These are phyloP conservation scores for Calvatia gigantea DNA, from an alignment of 768 basidiomycete genomes.

Conservation along the genomic window DNA sequence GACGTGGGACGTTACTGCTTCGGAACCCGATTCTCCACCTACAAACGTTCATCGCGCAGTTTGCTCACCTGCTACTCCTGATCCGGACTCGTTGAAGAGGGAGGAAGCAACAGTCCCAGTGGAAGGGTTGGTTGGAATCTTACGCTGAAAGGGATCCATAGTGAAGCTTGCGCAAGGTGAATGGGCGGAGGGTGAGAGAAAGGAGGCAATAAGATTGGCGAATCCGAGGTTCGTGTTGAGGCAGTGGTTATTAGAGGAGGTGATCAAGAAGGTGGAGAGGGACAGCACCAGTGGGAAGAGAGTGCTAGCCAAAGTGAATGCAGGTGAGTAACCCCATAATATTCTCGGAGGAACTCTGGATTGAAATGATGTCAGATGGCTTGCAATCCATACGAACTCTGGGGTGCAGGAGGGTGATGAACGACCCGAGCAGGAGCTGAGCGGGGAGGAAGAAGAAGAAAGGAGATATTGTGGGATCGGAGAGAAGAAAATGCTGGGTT, in stretches of 20 bases:
- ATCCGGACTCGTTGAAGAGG: slow-evolving; percentile 40
- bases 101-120: slow-evolving; percentile 46
- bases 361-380: slow-evolving; percentile 65
- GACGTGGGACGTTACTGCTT: neutral
- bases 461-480: slow-evolving; percentile 77
- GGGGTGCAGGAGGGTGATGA: slow-evolving; percentile 75
- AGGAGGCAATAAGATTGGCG: slow-evolving; percentile 45
- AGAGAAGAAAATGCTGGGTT: slow-evolving; percentile 72
- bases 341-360: neutral
- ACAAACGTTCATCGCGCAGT: slow-evolving; percentile 37
- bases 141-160: slow-evolving; percentile 59
- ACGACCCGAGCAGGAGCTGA: slow-evolving; percentile 40
- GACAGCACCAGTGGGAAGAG: slow-evolving; percentile 62
- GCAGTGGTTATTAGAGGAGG: slow-evolving; percentile 96
- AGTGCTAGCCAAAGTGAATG: slow-evolving; percentile 76
- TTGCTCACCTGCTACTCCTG: slow-evolving; percentile 47
- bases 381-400: slow-evolving; percentile 76
- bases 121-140: slow-evolving; percentile 59
- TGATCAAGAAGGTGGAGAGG: slow-evolving; percentile 71
- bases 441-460: slow-evolving; percentile 64
- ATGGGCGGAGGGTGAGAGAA: slow-evolving; percentile 44
- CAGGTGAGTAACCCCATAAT: slow-evolving; percentile 47
- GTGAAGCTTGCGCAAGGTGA: slow-evolving; percentile 48
- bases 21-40: slow-evolving; percentile 18
- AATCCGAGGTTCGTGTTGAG: slow-evolving; percentile 93